phyloP scores from a whole-genome alignment of 495 filamentous ascomycete genomes.

The Podospora pseudopauciseta region DNA sequence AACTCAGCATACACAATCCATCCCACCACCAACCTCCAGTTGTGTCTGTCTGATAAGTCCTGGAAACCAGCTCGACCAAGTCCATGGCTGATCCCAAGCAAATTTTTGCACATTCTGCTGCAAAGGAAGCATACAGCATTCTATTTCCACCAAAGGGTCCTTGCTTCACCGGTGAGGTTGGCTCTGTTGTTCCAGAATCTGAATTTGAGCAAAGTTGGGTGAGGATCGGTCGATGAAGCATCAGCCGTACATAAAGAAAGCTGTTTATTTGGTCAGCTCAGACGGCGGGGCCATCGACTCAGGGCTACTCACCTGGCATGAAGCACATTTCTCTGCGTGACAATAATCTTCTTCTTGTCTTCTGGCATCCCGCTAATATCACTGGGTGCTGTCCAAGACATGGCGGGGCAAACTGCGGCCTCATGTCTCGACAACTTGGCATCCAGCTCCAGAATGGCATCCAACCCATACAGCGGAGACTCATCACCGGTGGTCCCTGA shows the following conservation, averaged over 20 bases:
- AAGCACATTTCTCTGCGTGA: conserved; percentile 43
- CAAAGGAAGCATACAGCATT: conserved; percentile 37
- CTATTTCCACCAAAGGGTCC: conserved; percentile 21
- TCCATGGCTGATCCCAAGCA: conserved; percentile 43
- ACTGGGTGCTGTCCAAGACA: conserved; percentile 36
- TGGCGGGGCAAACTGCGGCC: conserved; percentile 31
- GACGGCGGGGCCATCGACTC: conserved; percentile 1
- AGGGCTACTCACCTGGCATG: conserved; percentile 34
- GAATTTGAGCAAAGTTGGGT: conserved; percentile 42
- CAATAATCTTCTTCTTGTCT: conserved; percentile 23
- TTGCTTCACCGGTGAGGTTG: conserved; percentile 1
- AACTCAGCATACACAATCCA: conserved; percentile 38
- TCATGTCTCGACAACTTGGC: conserved; percentile 39
- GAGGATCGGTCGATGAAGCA: conserved; percentile 48
- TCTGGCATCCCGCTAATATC: conserved; percentile 16
- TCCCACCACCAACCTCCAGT: conserved; percentile 51
- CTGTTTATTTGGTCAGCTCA: conserved; percentile 19
- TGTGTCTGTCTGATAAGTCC: conserved; percentile 37
- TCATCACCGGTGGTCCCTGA: conserved; percentile 15
- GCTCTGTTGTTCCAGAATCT: conserved; percentile 8
- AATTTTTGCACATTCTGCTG: conserved; percentile 36
- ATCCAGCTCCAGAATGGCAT: conserved; percentile 42
- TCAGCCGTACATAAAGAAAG: conserved; percentile 44
- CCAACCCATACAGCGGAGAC: conserved; percentile 28
- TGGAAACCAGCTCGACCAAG: conserved; percentile 37